Base-by-base conservation (phyloP, 2,329 filamentous ascomycete genomes). In the Hypoxylon sp. region DNA sequence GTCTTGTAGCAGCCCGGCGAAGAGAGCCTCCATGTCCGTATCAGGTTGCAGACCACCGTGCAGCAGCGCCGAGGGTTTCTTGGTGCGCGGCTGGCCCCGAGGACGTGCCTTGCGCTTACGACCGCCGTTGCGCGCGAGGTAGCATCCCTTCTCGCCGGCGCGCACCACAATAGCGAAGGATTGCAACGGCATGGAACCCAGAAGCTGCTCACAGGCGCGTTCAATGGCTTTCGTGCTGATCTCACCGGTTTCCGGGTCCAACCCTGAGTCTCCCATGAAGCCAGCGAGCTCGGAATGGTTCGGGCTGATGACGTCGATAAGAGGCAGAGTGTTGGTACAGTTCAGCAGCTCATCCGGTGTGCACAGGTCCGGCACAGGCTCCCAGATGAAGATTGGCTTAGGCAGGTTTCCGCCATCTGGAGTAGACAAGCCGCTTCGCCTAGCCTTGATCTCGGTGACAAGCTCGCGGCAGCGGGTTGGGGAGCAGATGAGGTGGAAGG, bases 301-400 rank as follows among this genome's bases (percentile, higher is more conserved):
- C 0, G 96, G 96, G 70, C 86, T 89, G 78, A 87, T 89, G 60
- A 91, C 81, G 71, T 91, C 88, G 60, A 91, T 82, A 14, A 89
- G 79, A 0, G 87, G 86, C 11, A 90, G 81, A 10, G 86, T 86
- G 71, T 90, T 90, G 53, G 88, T 90, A 77, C 85, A 88, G 74
- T 89, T 89, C 10, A 90, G 82, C 28, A 90, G 80, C 76, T 91
- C 86, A 45, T 89, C 88, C 0, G 93, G 90, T 0, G 87, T 90
- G 78, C 94, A 98, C 0, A 93, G 85, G 79, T 98, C 93, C 1
- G 96, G 96, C 1, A 98, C 92, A 0, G 96, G 96, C 78, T 99
- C 96, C 95, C 95, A 99, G 57, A 98, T 88, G 77, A 98, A 93
- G 5, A 94, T 80, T 0, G 94, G 92, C 51, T 87, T 86, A 0